Percentiles rank a stretch among this genome's conserved stretches.
phyloP scores from a whole-genome alignment of 108 stramenopile species.

The Pseudonitzschia pungens region DNA sequence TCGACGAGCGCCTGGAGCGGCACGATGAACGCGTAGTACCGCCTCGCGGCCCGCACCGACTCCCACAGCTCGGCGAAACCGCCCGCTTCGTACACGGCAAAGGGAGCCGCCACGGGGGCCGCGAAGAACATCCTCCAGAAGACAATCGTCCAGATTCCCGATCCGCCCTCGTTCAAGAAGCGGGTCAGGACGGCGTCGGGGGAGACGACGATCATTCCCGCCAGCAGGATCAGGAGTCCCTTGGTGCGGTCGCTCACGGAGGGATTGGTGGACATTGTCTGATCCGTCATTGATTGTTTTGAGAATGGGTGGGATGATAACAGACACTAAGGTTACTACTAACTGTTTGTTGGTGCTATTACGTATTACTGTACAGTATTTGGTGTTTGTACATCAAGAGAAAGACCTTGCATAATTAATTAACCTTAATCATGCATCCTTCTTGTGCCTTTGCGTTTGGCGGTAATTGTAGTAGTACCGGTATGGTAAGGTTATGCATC shows the following conservation, averaged over 20 bases:
- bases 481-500: too few relatives aligned
- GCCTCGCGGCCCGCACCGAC: background rate
- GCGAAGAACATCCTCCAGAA: constrained; percentile 1
- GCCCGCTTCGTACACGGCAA: constrained; percentile 4
- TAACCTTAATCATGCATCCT: too few relatives aligned
- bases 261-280: too few relatives aligned
- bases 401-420: too few relatives aligned
- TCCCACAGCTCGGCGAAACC: background rate
- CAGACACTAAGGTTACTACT: too few relatives aligned
- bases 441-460: too few relatives aligned
- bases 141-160: background rate
- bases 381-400: too few relatives aligned
- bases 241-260: constrained; percentile 5
- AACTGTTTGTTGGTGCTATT: too few relatives aligned
- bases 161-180: background rate
- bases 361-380: too few relatives aligned
- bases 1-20: background rate
- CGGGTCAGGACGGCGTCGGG: background rate
- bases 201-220: background rate
- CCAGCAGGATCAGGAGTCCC: background rate
- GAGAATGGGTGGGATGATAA: too few relatives aligned
- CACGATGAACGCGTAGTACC: background rate
- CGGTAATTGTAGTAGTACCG: too few relatives aligned
- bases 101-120: background rate
- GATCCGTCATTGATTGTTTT: too few relatives aligned